Evolutionary conservation across 2,329 filamentous ascomycete genomes (phyloP).

Genomic region (Lachnellula subtilissima): DNA sequence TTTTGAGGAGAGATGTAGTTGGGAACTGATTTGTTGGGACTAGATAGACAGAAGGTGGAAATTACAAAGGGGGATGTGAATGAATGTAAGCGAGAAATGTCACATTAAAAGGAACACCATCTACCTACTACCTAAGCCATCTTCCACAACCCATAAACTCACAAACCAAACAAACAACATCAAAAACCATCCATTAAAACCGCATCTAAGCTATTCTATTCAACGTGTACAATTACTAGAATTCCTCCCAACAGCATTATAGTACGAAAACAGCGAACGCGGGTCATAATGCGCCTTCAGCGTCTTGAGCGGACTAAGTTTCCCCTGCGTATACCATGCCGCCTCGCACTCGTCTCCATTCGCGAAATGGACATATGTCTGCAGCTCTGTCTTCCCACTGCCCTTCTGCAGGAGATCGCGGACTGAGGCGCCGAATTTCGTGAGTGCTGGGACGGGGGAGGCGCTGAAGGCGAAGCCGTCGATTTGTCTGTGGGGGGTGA

Average conservation of each 20-base stretch:
- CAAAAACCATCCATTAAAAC: background rate
- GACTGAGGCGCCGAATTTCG: background rate
- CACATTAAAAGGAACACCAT: too few species aligned
- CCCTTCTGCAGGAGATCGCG: background rate
- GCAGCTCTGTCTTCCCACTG: background rate
- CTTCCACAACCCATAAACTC: too few species aligned
- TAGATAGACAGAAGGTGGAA: too few species aligned
- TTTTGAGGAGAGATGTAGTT: too few species aligned
- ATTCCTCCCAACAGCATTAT: background rate
- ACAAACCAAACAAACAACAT: too few species aligned
- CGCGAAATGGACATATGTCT: background rate
- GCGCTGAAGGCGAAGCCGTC: background rate
- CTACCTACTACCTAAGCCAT: too few species aligned
- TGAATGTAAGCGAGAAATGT: too few species aligned
- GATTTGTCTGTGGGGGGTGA: background rate
- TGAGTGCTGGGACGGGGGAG: background rate
- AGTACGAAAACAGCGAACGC: background rate
- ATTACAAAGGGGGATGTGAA: too few species aligned
- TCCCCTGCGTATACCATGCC: background rate
- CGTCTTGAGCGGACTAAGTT: background rate
- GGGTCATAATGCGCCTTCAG: conserved; percentile 1
- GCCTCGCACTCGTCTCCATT: background rate
- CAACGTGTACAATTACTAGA: background rate
- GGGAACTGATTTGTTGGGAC: too few species aligned
- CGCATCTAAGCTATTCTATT: background rate